Evolutionary conservation across 1,284 basidiomycete species (phyloP), one percentile per base, ranked within the genome.

Genomic region (Cerrena zonata): DNA sequence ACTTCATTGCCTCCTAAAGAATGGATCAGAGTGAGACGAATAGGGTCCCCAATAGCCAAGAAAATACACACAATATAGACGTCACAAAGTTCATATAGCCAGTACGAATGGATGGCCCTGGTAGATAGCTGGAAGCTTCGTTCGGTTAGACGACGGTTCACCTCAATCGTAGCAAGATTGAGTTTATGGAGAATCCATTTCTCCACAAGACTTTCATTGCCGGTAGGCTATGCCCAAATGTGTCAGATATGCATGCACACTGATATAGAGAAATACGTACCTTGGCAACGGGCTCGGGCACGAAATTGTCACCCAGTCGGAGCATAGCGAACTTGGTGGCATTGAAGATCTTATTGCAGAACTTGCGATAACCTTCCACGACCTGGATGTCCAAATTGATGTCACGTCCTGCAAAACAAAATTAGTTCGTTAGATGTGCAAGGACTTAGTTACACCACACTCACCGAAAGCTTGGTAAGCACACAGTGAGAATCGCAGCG

Each of bases 291-390:
- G 81, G 72, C 54, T 82, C 75, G 24, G 94, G 92, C 23, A 87
- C 80, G 62, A 95, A 97, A 30, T 76, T 69, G 49, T 82, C 82
- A 56, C 93, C 93, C 36, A 97, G 75, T 73, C 94, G 94, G 67
- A 95, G 81, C 84, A 97, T 91, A 24, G 94, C 95, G 63, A 99
- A 99, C 69, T 95, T 95, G 52, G 94, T 99, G 1, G 96, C 96
- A 67, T 99, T 99, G 82, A 96, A 99, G 25, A 99, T 86, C 77
- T 99, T 99, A 77, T 99, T 99, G 76, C 96, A 99, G 78, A 98
- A 96, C 71, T 99, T 99, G 68, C 96, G 85, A 72, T 99, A 99
- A 4, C 95, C 95, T 72, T 99, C 95, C n/a, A 99, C 94, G 55
- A 94, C 87, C 56, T 91, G 71, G 61, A 99, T 94, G 69, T 99